Base-by-base conservation (phyloP, 768 basidiomycete genomes). In the Macrolepiota fuliginosa region DNA sequence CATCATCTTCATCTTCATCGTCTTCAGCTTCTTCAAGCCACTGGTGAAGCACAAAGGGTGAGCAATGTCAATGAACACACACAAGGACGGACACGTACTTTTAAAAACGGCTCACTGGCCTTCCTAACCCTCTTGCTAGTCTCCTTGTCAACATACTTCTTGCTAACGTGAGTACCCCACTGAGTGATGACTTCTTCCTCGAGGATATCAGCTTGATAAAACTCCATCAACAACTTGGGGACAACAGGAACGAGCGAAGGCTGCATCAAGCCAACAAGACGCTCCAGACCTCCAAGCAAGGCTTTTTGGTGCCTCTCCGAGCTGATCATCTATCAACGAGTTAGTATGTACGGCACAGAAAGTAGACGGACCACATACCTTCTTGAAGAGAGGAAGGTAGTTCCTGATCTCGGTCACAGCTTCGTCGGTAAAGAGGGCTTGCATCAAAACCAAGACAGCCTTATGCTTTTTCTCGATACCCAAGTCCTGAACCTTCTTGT, bases 301-400 rank as follows among this genome's bases (percentile, higher is more conserved):
- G 95, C 81, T 75, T 98, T 99, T 74, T 97, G 94, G 68, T 96
- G 92, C 74, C 95, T 98, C 80, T 98, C 96, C 1, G 90, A 89
- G 0, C 89, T 89, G 53, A 92, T 87, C 83, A 96, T 84, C 93
- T 96, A 60, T 12, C 24, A 54, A 54, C 4, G 32, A 70, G 64
- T 46, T 63, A 64, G 32, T 12, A 51, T 7, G 6, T 49, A 42
- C 10, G 17, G 6, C 25, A 46, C 13, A 19, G 2, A 39, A 46
- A 56, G 25, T 40, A 15, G 10, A 25, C 10, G 22, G 47, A 39
- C 42, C 56, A 74, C 82, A 25, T 62, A 93, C 94, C 82, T 94
- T 95, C 58, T 79, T 81, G 57, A 98, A 82, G 4, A 98, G 71
- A 5, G 90, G 73, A 1, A 83, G 81, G 68, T 91, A 92, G 35